phyloP scores from a whole-genome alignment of 495 filamentous ascomycete species.

The Parathielavia appendiculata region DNA sequence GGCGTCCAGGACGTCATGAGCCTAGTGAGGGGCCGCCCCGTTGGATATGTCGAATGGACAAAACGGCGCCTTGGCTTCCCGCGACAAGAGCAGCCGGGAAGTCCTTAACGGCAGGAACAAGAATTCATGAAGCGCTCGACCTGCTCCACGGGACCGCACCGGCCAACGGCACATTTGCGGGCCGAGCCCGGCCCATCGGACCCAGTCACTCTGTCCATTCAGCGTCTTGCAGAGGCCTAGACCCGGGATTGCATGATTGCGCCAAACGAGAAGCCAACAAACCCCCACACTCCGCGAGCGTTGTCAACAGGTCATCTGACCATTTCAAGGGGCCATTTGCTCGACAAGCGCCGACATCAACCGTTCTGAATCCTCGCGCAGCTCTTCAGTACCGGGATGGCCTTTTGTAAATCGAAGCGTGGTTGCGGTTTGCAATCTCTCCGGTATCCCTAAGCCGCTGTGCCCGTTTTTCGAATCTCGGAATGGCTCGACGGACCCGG shows the following conservation, averaged over 20 bases:
- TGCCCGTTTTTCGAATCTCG: too few relatives aligned
- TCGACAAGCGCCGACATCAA: constrained; percentile 10
- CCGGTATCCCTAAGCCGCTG: constrained; percentile 4
- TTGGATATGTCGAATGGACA: constrained; percentile 67
- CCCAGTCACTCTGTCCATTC: background rate
- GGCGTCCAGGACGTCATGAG: constrained; percentile 59
- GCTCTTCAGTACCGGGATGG: background rate
- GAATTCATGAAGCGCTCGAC: background rate
- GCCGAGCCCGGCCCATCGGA: background rate
- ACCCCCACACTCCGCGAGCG: background rate
- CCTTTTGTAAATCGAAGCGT: background rate
- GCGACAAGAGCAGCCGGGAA: constrained; percentile 1
- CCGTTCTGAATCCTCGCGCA: background rate
- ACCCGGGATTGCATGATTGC: background rate
- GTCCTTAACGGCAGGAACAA: constrained; percentile 46
- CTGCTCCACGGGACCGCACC: background rate
- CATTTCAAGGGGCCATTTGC: background rate
- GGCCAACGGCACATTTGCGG: background rate
- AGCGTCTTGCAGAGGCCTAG: background rate
- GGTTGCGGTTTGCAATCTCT: background rate
- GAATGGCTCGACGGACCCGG: too few relatives aligned
- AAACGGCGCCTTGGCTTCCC: constrained; percentile 27
- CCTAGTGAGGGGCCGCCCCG: constrained; percentile 57
- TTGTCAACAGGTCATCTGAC: constrained; percentile 7
- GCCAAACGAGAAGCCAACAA: background rate